These are phyloP conservation scores for Metschnikowia aberdeeniae DNA, from an alignment of 805 yeast species.

Conservation along the genomic window DNA sequence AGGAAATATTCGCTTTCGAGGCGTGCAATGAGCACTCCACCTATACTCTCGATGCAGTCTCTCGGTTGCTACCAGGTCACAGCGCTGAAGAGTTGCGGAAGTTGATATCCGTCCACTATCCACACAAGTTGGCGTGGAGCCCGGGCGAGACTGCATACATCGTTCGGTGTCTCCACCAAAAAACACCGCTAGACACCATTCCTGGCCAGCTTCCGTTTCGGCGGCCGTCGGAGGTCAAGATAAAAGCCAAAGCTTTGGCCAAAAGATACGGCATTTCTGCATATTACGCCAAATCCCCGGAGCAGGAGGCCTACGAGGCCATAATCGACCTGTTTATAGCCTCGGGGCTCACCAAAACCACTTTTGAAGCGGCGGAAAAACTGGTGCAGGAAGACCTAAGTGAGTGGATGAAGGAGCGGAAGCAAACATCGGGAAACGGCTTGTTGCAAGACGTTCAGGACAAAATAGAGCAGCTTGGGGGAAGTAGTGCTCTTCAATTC, in stretches of 20 bases:
- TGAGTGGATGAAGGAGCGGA: background rate
- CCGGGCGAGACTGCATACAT: constrained; percentile 8
- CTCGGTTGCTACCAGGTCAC: constrained; percentile 9
- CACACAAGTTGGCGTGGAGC: constrained; percentile 14
- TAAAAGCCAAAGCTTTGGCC: constrained; percentile 4
- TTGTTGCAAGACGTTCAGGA: constrained; percentile 9
- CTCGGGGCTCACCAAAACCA: constrained; percentile 18
- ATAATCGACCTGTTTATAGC: constrained; percentile 11
- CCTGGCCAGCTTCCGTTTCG: constrained; percentile 11
- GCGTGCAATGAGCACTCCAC: constrained; percentile 7
- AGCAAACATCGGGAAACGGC: background rate
- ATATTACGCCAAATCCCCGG: background rate
- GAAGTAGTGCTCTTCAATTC: constrained; percentile 15
- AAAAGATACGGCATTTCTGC: constrained; percentile 4
- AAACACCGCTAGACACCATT: constrained; percentile 6
- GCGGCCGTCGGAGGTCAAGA: constrained; percentile 9
- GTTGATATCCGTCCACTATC: constrained; percentile 9
- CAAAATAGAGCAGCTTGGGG: constrained; percentile 12
- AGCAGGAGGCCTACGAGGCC: constrained; percentile 9
- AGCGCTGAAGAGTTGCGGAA: constrained; percentile 6
- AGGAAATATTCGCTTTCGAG: constrained; percentile 15
- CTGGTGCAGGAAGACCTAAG: background rate
- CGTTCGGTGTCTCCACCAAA: constrained; percentile 6
- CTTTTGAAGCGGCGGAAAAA: constrained; percentile 16
- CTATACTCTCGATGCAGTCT: constrained; percentile 7